A percentile compares a stretch with the other conserved stretches of the same genome.
phyloP scores from a whole-genome alignment of 495 filamentous ascomycete genomes.

The Oidiodendron maius region DNA sequence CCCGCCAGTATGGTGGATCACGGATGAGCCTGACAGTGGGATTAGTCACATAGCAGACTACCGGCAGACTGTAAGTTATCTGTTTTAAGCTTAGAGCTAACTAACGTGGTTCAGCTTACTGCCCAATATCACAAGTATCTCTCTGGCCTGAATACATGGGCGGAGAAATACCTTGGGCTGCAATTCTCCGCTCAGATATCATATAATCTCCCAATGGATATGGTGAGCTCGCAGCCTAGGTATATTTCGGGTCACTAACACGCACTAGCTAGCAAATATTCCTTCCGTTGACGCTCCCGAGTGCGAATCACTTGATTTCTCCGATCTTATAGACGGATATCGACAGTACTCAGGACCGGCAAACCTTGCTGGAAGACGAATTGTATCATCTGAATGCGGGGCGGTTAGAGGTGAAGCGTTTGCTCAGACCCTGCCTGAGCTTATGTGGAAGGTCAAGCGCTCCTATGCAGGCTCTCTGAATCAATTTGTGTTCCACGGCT shows the following conservation, averaged over 20 bases:
- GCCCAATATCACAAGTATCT: background rate
- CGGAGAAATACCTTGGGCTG: background rate
- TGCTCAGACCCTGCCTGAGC: constrained; percentile 20
- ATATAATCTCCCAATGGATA: background rate
- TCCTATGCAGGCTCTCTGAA: constrained; percentile 37
- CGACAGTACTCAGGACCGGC: constrained; percentile 41
- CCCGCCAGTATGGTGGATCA: too few relatives aligned
- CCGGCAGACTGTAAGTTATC: too few relatives aligned
- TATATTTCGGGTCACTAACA: background rate
- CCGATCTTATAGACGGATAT: constrained; percentile 35
- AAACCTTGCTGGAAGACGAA: constrained; percentile 28
- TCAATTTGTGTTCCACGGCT: constrained; percentile 41
- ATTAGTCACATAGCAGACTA: too few relatives aligned
- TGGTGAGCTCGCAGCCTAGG: background rate
- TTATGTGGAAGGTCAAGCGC: constrained; percentile 26
- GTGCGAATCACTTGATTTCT: background rate
- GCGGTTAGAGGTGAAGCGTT: constrained; percentile 26
- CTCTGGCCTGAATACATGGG: background rate
- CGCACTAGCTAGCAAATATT: background rate
- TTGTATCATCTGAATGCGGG: constrained; percentile 37
- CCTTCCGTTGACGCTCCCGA: background rate
- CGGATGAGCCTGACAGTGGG: too few relatives aligned
- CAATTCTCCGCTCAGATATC: background rate
- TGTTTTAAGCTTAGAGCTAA: too few relatives aligned
- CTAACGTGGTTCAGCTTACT: too few relatives aligned